These are phyloP conservation scores for Phytophthora tentaculata DNA, from an alignment of 352 stramenopile species.

Conservation along the genomic window DNA sequence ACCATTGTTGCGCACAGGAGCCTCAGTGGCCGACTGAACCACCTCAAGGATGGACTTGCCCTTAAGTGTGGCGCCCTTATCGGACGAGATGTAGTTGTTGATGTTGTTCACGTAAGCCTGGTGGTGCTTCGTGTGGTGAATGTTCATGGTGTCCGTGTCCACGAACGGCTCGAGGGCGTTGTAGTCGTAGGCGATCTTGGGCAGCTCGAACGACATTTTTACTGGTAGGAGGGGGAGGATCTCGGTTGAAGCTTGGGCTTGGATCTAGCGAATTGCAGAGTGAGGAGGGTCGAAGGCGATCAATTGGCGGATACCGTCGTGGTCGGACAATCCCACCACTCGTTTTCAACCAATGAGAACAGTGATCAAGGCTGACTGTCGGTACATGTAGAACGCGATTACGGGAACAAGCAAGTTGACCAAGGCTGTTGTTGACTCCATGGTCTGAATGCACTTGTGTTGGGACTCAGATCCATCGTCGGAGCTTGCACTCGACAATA, in stretches of 20 bases:
- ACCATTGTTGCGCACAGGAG: slow-evolving; percentile 85
- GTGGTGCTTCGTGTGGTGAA: slow-evolving; percentile 94
- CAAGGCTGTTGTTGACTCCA: slow-evolving; percentile 18
- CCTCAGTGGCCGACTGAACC: slow-evolving; percentile 73
- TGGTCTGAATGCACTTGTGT: background rate
- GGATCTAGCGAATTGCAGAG: slow-evolving; percentile 40
- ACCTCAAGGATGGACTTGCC: slow-evolving; percentile 87
- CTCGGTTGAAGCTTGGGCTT: slow-evolving; percentile 30
- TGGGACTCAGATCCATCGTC: background rate
- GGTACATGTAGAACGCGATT: background rate
- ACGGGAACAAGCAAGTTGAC: slow-evolving; percentile 14
- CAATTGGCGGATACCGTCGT: slow-evolving; percentile 19
- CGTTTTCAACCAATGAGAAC: slow-evolving; percentile 31
- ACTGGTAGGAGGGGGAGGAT: background rate
- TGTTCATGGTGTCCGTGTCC: slow-evolving; percentile 91
- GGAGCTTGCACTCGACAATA: background rate
- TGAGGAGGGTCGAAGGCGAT: slow-evolving; percentile 17
- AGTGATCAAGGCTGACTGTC: background rate
- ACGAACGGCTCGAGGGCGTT: slow-evolving; percentile 90
- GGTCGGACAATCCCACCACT: slow-evolving; percentile 40
- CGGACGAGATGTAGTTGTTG: slow-evolving; percentile 86
- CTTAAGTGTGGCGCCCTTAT: slow-evolving; percentile 72
- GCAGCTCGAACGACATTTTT: slow-evolving; percentile 81
- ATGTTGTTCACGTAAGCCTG: slow-evolving; percentile 92
- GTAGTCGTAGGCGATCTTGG: slow-evolving; percentile 86